A percentile compares a stretch with the other conserved stretches of the same genome.
Evolutionary conservation across 192 early-diverging fungal species (phyloP).

Genomic region (Podila horticola): DNA sequence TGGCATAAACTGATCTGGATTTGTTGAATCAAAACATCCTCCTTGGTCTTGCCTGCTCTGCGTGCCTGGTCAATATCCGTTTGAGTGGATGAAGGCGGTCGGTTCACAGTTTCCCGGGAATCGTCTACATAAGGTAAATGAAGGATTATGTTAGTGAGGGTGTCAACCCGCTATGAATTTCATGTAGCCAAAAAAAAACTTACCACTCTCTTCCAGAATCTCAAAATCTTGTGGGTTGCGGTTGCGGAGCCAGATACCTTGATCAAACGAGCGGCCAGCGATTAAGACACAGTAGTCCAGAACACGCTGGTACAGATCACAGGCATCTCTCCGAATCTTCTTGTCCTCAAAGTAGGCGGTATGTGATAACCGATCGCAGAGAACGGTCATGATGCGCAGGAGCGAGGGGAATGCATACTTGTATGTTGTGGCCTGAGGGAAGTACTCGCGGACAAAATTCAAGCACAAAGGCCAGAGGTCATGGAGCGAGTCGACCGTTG

Average conservation of each 20-base stretch:
- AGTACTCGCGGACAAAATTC: constrained; percentile 70
- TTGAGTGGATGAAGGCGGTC: constrained; percentile 39
- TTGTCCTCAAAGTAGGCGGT: constrained; percentile 69
- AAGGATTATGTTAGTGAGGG: neutral
- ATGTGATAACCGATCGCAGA: constrained; percentile 60
- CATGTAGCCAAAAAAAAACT: neutral
- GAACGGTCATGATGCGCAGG: constrained; percentile 67
- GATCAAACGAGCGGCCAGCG: constrained; percentile 80
- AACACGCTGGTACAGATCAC: constrained; percentile 65
- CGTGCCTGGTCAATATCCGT: constrained; percentile 53
- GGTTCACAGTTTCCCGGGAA: constrained; percentile 19
- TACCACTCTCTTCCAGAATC: constrained; percentile 34
- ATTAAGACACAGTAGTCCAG: constrained; percentile 82
- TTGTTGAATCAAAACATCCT: constrained; percentile 72
- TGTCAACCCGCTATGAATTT: neutral
- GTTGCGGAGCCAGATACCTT: constrained; percentile 71
- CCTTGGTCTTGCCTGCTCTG: constrained; percentile 66
- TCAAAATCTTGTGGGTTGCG: constrained; percentile 56
- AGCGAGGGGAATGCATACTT: constrained; percentile 72
- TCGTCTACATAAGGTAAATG: constrained; percentile 18
- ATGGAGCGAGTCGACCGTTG: constrained; percentile 54
- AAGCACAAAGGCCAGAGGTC: constrained; percentile 71
- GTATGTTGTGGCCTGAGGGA: constrained; percentile 61
- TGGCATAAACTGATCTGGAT: constrained; percentile 60
- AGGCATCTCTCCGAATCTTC: constrained; percentile 65